Evolutionary conservation across 1,284 basidiomycete species (phyloP), one percentile per base, ranked within the genome.

Genomic region (Coniophora puteana): DNA sequence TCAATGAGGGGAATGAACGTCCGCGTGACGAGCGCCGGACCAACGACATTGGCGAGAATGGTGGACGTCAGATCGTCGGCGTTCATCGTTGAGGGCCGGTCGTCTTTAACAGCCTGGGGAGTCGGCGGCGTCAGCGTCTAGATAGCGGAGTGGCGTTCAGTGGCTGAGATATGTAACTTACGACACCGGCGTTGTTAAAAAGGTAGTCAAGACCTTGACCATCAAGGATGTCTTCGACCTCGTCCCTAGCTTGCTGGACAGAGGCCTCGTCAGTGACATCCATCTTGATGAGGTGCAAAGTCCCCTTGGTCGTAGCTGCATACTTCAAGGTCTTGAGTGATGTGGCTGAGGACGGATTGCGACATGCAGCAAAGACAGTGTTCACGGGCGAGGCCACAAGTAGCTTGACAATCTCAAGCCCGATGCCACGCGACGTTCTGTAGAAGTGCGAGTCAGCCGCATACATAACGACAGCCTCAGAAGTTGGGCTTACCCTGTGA

Each of bases 121-220:
- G 3, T 13, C 38, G 20, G 21, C 29, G 17, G 24, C 14, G 10
- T 24, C 22, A 31, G 27, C 21, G 30, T n/a, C n/a, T 30, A 25
- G 4, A 25, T 33, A 30, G 25, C 10, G 4, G 17, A 23, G 17
- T 38, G 8, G 33, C 34, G 3, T 22, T 17, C 20, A 36, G 13
- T 8, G 18, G 22, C 25, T 18, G 12, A 5, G 16, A 14, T 21
- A 7, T 8, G 10, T 25, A 14, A 51, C 58, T 36, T 30, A 58
- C 59, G 22, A 59, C 43, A 3, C 51, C 59, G 7, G 62, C 61
- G 29, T 58, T 62, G 44, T 59, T 61, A 30, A 63, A 39, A 17
- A 64, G 48, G 36, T 59, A 63, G 40, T 62, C 55, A 12, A 63
- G 43, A 4, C 57, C 53, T 3, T 30, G 32, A 14, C 43, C 45